These are phyloP conservation scores for Fusarium drepaniforme DNA, from an alignment of 2,329 filamentous ascomycete genomes.

Conservation along the genomic window DNA sequence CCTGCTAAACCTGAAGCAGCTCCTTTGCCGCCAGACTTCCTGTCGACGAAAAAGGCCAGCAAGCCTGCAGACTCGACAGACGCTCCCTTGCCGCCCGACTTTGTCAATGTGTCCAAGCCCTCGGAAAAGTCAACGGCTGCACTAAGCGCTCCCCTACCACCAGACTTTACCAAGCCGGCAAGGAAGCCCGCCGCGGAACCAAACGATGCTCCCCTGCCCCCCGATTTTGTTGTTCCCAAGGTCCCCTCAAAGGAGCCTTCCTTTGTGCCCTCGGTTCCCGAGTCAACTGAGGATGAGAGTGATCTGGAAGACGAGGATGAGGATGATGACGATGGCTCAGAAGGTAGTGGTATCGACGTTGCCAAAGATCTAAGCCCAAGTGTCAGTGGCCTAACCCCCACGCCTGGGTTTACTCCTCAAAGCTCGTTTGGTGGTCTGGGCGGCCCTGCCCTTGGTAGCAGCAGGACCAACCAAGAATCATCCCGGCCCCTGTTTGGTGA, in stretches of 20 bases:
- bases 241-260: conserved; percentile 47
- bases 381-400: conserved; percentile 57
- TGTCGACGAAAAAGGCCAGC: conserved; percentile 35
- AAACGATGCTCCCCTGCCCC: conserved; percentile 56
- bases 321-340: conserved; percentile 62
- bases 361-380: conserved; percentile 72
- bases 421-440: conserved; percentile 68
- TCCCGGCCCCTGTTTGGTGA: conserved; percentile 67
- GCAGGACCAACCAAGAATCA: conserved; percentile 57
- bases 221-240: conserved; percentile 51
- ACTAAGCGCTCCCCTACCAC: conserved; percentile 27
- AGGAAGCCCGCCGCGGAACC: conserved; percentile 37
- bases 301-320: conserved; percentile 53
- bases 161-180: conserved; percentile 23
- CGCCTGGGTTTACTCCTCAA: conserved; percentile 66
- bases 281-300: conserved; percentile 54
- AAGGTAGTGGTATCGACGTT: conserved; percentile 74
- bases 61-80: conserved; percentile 34
- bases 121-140: conserved; percentile 15
- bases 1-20: conserved; percentile 46
- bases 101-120: conserved; percentile 38
- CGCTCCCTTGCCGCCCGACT: conserved; percentile 51
- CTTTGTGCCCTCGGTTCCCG: conserved; percentile 53
- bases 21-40: conserved; percentile 60
- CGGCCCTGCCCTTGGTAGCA: conserved; percentile 49